Conservation (phyloP, 2,329 filamentous ascomycete genomes). For the Cephalotrichum gorgonifer region DNA sequence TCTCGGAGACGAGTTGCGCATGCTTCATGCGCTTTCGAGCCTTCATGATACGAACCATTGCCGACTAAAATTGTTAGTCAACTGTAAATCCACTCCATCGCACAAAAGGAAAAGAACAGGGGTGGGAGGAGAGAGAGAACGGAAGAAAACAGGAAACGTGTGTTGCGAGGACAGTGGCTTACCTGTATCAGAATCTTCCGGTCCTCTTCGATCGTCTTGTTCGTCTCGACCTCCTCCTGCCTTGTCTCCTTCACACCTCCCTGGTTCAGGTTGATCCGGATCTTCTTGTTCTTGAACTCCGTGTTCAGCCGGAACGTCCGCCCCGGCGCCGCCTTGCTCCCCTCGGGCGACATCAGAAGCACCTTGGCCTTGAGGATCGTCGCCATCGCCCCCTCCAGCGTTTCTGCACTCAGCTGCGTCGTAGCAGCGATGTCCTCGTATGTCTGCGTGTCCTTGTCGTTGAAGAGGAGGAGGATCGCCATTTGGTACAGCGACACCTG, state of each 20-base stretch:
- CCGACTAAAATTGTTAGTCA: conserved; percentile 53
- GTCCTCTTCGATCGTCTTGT: conserved; percentile 99
- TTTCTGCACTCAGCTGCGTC: conserved; percentile 70
- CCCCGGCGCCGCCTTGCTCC: conserved; percentile 64
- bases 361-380: conserved; percentile 94
- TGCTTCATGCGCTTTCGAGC: conserved; percentile 99
- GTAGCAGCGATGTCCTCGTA: conserved; percentile 82
- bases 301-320: conserved; percentile 80
- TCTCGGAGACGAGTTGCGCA: conserved; percentile 84
- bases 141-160: conserved; percentile 17
- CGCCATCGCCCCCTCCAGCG: conserved; percentile 73
- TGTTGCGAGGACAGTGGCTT: conserved; percentile 11
- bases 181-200: conserved; percentile 94
- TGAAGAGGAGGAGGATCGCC: conserved; percentile 90
- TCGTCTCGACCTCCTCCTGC: conserved; percentile 91
- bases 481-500: conserved; percentile 98
- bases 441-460: conserved; percentile 73
- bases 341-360: conserved; percentile 56
- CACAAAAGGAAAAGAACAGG: not conserved
- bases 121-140: not conserved
- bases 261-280: conserved; percentile 92
- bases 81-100: conserved; percentile 3
- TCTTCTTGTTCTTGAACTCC: conserved; percentile 97
- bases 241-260: conserved; percentile 92
- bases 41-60: conserved; percentile 99